Conservation (phyloP, 257 asterid species). For the Plantago elongata region DNA sequence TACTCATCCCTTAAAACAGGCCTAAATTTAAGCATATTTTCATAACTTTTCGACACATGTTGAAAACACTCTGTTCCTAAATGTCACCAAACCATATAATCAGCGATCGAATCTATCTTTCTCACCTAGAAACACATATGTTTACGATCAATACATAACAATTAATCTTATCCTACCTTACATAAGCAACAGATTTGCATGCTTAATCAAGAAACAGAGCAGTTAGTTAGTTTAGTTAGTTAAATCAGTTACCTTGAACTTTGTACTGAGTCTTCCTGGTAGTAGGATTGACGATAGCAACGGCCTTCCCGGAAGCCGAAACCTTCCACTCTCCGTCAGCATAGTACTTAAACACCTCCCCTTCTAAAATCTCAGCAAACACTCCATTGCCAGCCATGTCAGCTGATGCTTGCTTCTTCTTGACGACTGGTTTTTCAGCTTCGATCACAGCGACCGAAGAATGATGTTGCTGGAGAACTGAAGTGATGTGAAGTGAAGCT, state of each 20-base stretch:
- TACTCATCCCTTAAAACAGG: background rate
- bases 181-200: no score
- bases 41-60: background rate
- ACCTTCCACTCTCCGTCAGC: conserved; percentile 83
- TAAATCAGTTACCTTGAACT: conserved; percentile 64
- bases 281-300: conserved; percentile 74
- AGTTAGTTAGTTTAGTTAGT: background rate
- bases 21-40: background rate
- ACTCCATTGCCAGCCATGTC: conserved; percentile 80
- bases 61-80: background rate
- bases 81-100: background rate
- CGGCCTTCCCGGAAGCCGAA: conserved; percentile 75
- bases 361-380: conserved; percentile 72
- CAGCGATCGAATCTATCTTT: background rate
- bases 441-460: conserved; percentile 11
- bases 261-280: conserved; percentile 82
- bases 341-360: conserved; percentile 71
- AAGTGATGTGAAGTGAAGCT: conserved; percentile 1
- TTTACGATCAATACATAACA: background rate
- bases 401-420: background rate
- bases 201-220: background rate
- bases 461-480: background rate
- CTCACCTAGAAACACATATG: background rate
- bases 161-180: no score
- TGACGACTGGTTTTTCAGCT: conserved; percentile 3